Percentiles rank a stretch among this genome's conserved stretches.
phyloP scores from a whole-genome alignment of 192 early-diverging fungal species.

The Gonapodya sp. region DNA sequence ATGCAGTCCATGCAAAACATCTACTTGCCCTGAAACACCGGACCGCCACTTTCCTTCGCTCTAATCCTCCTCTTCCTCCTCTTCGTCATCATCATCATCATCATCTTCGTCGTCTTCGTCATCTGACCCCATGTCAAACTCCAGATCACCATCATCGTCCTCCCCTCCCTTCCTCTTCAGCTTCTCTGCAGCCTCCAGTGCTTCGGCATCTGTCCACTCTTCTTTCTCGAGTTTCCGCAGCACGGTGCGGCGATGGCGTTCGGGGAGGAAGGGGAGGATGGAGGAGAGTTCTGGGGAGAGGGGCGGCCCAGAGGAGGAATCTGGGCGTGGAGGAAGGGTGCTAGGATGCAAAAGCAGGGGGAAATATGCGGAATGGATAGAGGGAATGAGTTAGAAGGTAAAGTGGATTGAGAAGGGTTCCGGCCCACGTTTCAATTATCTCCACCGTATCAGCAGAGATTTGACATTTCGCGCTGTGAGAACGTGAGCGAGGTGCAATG shows the following conservation, averaged over 20 bases:
- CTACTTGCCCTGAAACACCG: not conserved
- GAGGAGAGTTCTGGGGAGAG: not conserved
- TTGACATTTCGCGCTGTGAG: not conserved
- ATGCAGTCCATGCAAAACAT: not conserved
- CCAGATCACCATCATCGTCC: not conserved
- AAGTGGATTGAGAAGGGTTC: not conserved
- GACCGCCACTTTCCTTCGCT: not conserved
- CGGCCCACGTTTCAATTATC: not conserved
- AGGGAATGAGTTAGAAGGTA: not conserved
- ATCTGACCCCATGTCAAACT: not conserved
- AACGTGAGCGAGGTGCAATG: too few species aligned
- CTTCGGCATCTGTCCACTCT: constrained; percentile 46
- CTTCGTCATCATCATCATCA: constrained; percentile 24
- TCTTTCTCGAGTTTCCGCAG: constrained; percentile 71
- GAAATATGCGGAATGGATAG: not conserved
- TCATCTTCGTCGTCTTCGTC: constrained; percentile 34
- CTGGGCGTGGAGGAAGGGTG: not conserved
- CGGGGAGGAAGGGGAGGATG: constrained; percentile 36
- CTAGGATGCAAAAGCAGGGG: not conserved
- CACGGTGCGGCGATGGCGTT: constrained; percentile 75
- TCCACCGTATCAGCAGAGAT: not conserved
- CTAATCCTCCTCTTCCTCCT: not conserved
- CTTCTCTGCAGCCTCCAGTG: constrained; percentile 5
- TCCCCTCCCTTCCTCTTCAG: not conserved
- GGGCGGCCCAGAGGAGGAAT: not conserved